Evolutionary conservation across 805 yeast genomes (phyloP).

Genomic region (Priceomyces fermenticarens): DNA sequence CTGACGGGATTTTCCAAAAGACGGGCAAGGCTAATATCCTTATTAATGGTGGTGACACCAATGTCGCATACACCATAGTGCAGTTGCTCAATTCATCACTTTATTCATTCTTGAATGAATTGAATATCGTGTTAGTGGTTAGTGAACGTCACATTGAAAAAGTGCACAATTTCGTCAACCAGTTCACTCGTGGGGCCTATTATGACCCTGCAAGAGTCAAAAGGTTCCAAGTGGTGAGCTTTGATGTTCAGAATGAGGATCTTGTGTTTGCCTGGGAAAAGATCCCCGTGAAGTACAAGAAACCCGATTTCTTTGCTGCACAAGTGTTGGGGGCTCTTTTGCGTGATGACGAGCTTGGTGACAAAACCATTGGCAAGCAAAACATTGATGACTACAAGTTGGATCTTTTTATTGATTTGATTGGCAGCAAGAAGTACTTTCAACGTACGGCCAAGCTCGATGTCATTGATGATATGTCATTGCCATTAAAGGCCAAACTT

Average conservation of each 20-base stretch:
- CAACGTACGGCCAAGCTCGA: conserved; percentile 26
- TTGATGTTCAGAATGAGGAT: conserved; percentile 33
- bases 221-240: conserved; percentile 26
- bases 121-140: conserved; percentile 31
- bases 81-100: conserved; percentile 30
- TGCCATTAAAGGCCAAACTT: conserved; percentile 24
- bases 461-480: conserved; percentile 25
- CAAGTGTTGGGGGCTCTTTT: conserved; percentile 35
- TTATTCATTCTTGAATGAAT: conserved; percentile 19
- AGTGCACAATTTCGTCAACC: conserved; percentile 18
- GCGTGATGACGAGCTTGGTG: conserved; percentile 5
- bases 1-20: conserved; percentile 12
- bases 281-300: conserved; percentile 32
- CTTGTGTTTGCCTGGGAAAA: conserved; percentile 33
- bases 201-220: conserved; percentile 19
- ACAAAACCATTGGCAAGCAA: conserved; percentile 13
- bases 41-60: conserved; percentile 44
- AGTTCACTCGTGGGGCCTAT: conserved; percentile 15
- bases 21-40: conserved; percentile 25
- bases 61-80: conserved; percentile 32
- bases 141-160: conserved; percentile 16
- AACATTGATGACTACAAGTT: conserved; percentile 26
- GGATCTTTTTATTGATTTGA: conserved; percentile 37
- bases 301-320: conserved; percentile 35
- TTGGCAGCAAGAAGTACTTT: conserved; percentile 37